These are phyloP conservation scores for Hemerocallis citrina DNA, from an alignment of 106 monocot species.

Conservation along the genomic window DNA sequence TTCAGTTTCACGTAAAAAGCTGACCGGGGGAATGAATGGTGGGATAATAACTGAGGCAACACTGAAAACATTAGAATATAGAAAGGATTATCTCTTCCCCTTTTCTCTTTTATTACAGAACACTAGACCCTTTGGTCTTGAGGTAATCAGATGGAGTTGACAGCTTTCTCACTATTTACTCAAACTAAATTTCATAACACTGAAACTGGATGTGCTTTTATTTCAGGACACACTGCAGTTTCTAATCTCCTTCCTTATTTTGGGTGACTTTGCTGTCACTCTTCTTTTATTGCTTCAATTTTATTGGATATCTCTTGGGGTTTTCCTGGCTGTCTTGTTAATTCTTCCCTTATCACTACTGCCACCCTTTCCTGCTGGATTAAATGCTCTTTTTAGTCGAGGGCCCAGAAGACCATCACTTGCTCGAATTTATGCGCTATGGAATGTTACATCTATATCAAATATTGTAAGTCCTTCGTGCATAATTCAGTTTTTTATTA, in stretches of 20 bases:
- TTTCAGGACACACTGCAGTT: slow-evolving; percentile 80
- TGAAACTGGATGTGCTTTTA: background rate
- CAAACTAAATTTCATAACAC: background rate
- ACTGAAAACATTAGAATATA: slow-evolving; percentile 50
- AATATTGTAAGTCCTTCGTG: slow-evolving; percentile 57
- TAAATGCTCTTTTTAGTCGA: slow-evolving; percentile 88
- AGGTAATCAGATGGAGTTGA: slow-evolving; percentile 31
- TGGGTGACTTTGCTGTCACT: slow-evolving; percentile 71
- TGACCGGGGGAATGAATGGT: slow-evolving; percentile 82
- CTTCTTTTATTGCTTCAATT: slow-evolving; percentile 68
- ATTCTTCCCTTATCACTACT: slow-evolving; percentile 79
- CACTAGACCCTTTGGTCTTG: slow-evolving; percentile 59
- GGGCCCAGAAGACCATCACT: slow-evolving; percentile 74
- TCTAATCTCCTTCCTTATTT: slow-evolving; percentile 55
- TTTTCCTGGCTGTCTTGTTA: slow-evolving; percentile 74
- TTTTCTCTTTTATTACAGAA: slow-evolving; percentile 77
- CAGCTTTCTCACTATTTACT: background rate
- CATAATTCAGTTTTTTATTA: background rate
- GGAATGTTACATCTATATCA: slow-evolving; percentile 77
- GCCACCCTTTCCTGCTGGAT: slow-evolving; percentile 78
- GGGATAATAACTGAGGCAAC: slow-evolving; percentile 67
- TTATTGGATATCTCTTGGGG: slow-evolving; percentile 87
- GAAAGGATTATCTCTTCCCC: slow-evolving; percentile 65
- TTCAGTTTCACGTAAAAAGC: slow-evolving; percentile 45
- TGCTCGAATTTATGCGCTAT: slow-evolving; percentile 88